Evolutionary conservation across 768 basidiomycete genomes (phyloP).

Genomic region (Agaricus blazei): DNA sequence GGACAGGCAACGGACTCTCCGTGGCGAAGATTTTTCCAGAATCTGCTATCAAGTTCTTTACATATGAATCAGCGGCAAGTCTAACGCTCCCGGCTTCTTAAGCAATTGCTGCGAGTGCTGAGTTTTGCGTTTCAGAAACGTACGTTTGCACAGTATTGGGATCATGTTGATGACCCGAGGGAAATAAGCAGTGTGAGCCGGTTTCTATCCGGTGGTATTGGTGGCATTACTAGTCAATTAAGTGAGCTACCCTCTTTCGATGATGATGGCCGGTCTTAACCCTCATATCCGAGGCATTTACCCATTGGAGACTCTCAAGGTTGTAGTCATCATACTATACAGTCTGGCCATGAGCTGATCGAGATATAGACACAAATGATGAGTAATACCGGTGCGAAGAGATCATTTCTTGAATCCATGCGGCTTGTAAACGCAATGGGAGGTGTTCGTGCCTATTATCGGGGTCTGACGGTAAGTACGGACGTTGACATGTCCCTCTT

Average conservation of each 20-base stretch:
- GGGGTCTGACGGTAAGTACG: constrained; percentile 73
- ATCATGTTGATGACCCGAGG: constrained; percentile 82
- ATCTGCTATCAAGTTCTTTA: constrained; percentile 96
- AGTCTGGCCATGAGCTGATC: constrained; percentile 17
- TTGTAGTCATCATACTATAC: constrained; percentile 19
- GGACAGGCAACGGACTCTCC: constrained; percentile 96
- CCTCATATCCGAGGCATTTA: constrained; percentile 68
- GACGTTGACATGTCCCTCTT: background rate
- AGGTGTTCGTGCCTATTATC: constrained; percentile 81
- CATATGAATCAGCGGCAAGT: constrained; percentile 90
- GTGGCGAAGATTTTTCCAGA: constrained; percentile 96
- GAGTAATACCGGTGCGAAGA: constrained; percentile 65
- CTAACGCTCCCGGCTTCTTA: constrained; percentile 11
- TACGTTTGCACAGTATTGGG: constrained; percentile 87
- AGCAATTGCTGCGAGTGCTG: constrained; percentile 8
- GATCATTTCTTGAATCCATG: constrained; percentile 54
- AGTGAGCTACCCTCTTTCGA: constrained; percentile 43
- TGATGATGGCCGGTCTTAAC: constrained; percentile 14
- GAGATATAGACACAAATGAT: constrained; percentile 83
- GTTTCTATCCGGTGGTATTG: constrained; percentile 93
- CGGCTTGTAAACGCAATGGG: constrained; percentile 76
- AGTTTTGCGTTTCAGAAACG: constrained; percentile 63
- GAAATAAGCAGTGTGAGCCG: constrained; percentile 90
- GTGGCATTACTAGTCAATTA: constrained; percentile 90
- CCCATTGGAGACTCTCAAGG: constrained; percentile 95